Percentiles rank a stretch among this genome's conserved stretches.
Evolutionary conservation across 345 rosid species (phyloP).

Genomic region (Erucastrum elatum): DNA sequence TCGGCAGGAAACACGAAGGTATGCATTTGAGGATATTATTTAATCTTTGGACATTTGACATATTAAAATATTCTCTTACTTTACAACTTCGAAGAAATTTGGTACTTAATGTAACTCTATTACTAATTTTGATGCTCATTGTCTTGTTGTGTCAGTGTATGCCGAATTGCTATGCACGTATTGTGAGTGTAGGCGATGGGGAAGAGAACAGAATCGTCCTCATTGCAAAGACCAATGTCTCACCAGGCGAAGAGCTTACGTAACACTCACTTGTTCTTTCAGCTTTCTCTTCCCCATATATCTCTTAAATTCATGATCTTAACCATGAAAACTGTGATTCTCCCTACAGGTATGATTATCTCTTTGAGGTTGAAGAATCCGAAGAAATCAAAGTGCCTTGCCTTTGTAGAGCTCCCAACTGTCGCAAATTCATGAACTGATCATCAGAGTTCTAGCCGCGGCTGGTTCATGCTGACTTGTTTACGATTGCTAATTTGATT

Average conservation of each 20-base stretch:
- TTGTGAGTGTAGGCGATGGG: slow-evolving; percentile 44
- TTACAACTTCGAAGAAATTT: not conserved
- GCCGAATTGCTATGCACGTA: too few relatives aligned
- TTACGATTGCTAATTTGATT: slow-evolving; percentile 11
- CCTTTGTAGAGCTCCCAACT: slow-evolving; percentile 68
- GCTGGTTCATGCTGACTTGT: slow-evolving; percentile 19
- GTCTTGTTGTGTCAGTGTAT: slow-evolving; percentile 56
- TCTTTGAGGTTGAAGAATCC: slow-evolving; percentile 76
- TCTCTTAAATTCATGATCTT: not conserved
- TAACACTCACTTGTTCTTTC: slow-evolving; percentile 29
- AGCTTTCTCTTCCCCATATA: slow-evolving; percentile 1
- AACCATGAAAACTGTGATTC: not conserved
- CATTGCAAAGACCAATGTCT: slow-evolving; percentile 73
- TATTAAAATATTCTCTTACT: not conserved
- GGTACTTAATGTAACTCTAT: slow-evolving; percentile 13
- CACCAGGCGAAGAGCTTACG: slow-evolving; percentile 88
- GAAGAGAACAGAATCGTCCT: slow-evolving; percentile 79
- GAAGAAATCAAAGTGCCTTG: slow-evolving; percentile 87
- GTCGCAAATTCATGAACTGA: slow-evolving; percentile 77
- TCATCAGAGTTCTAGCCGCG: slow-evolving; percentile 13
- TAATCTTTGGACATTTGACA: too few relatives aligned
- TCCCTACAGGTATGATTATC: slow-evolving; percentile 75
- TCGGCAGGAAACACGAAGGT: too few relatives aligned
- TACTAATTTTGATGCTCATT: not conserved
- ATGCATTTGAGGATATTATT: too few relatives aligned